Conservation (phyloP, 2,329 filamentous ascomycete genomes). For the Raffaelea ambrosiae region DNA sequence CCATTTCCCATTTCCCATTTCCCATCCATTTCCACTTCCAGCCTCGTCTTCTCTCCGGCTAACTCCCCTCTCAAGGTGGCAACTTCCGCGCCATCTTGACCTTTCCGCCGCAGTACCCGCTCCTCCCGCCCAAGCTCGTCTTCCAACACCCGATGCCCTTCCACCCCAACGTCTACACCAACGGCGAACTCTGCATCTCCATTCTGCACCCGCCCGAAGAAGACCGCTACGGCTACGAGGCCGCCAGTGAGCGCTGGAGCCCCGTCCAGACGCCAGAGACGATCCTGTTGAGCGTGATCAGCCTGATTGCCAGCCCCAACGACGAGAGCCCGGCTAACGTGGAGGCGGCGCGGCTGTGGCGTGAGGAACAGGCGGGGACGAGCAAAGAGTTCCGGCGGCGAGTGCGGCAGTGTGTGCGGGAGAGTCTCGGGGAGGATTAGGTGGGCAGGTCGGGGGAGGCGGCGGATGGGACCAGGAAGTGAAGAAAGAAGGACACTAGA, state of each 20-base stretch:
- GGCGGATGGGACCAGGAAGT: not conserved
- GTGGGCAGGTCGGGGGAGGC: not conserved
- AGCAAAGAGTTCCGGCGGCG: slow-evolving; percentile 67
- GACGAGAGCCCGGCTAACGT: slow-evolving; percentile 94
- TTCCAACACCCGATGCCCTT: slow-evolving; percentile 79
- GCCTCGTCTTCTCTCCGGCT: not conserved
- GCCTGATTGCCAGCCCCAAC: slow-evolving; percentile 85
- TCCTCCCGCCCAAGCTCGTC: slow-evolving; percentile 77
- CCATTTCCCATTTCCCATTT: not conserved
- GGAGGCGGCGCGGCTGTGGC: slow-evolving; percentile 81
- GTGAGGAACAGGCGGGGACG: slow-evolving; percentile 60
- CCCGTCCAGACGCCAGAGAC: slow-evolving; percentile 94
- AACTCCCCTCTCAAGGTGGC: slow-evolving; percentile 51
- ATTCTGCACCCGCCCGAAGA: slow-evolving; percentile 94
- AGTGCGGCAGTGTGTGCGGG: slow-evolving; percentile 70
- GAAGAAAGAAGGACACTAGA: not conserved
- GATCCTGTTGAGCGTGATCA: slow-evolving; percentile 86
- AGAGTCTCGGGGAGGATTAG: slow-evolving; percentile 68
- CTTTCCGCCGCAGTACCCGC: slow-evolving; percentile 82
- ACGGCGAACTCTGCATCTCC: slow-evolving; percentile 88
- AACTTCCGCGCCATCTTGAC: slow-evolving; percentile 80
- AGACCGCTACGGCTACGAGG: slow-evolving; percentile 90
- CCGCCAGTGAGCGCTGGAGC: slow-evolving; percentile 81
- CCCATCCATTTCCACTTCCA: not conserved
- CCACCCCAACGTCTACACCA: slow-evolving; percentile 89